Percentiles rank a stretch among this genome's conserved stretches.
Conservation (phyloP, 352 stramenopile genomes). For the Globisporangium alternatum region DNA sequence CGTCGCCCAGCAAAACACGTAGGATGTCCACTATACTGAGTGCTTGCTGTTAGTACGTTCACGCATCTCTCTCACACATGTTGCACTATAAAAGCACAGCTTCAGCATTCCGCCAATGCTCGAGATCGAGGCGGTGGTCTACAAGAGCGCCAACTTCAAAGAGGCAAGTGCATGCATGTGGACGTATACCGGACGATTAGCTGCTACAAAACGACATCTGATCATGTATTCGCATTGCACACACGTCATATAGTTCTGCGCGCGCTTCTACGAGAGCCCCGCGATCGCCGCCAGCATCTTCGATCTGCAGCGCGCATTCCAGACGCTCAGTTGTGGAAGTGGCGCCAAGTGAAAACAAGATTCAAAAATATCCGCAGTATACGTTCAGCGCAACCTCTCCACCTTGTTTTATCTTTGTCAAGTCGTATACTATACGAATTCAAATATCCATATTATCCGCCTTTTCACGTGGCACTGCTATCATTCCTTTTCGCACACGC, state of each 20-base stretch:
- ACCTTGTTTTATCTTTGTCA: background rate
- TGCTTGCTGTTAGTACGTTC: background rate
- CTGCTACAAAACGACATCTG: background rate
- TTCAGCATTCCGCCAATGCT: slow-evolving; percentile 46
- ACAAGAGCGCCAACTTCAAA: slow-evolving; percentile 53
- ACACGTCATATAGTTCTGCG: slow-evolving; percentile 40
- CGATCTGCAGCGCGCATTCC: slow-evolving; percentile 47
- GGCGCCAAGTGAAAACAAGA: slow-evolving; percentile 13
- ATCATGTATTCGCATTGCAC: background rate
- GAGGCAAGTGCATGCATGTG: slow-evolving; percentile 34
- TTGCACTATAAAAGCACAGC: slow-evolving; percentile 10
- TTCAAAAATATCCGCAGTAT: slow-evolving; percentile 11
- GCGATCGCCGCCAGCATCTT: slow-evolving; percentile 29
- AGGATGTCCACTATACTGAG: background rate
- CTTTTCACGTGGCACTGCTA: background rate
- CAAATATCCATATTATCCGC: background rate
- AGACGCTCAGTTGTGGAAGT: slow-evolving; percentile 20
- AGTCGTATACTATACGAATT: background rate
- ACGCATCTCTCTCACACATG: too few relatives aligned
- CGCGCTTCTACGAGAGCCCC: slow-evolving; percentile 45
- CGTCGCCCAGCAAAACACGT: slow-evolving; percentile 48
- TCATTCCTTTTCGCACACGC: slow-evolving; percentile 1
- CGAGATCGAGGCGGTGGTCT: slow-evolving; percentile 48
- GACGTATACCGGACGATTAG: background rate
- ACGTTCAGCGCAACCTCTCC: background rate